Conservation (phyloP, 176 grass and related monocot species). For the Aegilops bicornis region DNA sequence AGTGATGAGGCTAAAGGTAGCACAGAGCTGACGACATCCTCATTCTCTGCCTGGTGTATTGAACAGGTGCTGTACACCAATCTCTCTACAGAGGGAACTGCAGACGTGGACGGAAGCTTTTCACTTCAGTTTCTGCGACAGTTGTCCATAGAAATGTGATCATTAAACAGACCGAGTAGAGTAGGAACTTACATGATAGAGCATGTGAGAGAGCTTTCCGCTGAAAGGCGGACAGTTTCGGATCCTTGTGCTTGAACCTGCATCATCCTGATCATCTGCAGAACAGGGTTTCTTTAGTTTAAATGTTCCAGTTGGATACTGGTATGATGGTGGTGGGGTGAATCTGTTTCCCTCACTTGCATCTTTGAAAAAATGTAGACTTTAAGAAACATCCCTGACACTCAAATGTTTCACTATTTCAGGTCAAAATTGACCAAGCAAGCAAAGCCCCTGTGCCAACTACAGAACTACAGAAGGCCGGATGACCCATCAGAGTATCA, state of each 20-base stretch:
- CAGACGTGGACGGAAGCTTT: constrained; percentile 22
- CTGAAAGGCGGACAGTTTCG: constrained; percentile 83
- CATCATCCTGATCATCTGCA: constrained; percentile 45
- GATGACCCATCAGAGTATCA: background rate
- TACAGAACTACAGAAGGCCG: background rate
- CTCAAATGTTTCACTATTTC: background rate
- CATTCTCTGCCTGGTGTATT: constrained; percentile 81
- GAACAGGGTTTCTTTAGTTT: background rate
- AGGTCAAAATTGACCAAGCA: background rate
- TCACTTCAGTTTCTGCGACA: constrained; percentile 12
- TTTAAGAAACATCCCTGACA: background rate
- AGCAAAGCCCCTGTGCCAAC: background rate
- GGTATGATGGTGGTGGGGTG: background rate
- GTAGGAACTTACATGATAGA: constrained; percentile 63
- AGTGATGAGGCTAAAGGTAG: constrained; percentile 72
- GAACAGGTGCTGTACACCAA: constrained; percentile 94
- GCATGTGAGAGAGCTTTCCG: constrained; percentile 82
- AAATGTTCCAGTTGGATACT: background rate
- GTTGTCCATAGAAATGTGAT: background rate
- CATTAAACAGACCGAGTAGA: background rate
- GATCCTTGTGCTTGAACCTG: constrained; percentile 47
- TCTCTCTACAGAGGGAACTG: constrained; percentile 77
- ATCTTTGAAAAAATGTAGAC: background rate
- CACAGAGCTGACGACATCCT: constrained; percentile 73
- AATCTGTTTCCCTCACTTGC: background rate